Percentiles rank a stretch among this genome's conserved stretches.
These are phyloP conservation scores for Biscogniauxia sp. DNA, from an alignment of 2,329 filamentous ascomycete species.

Conservation along the genomic window DNA sequence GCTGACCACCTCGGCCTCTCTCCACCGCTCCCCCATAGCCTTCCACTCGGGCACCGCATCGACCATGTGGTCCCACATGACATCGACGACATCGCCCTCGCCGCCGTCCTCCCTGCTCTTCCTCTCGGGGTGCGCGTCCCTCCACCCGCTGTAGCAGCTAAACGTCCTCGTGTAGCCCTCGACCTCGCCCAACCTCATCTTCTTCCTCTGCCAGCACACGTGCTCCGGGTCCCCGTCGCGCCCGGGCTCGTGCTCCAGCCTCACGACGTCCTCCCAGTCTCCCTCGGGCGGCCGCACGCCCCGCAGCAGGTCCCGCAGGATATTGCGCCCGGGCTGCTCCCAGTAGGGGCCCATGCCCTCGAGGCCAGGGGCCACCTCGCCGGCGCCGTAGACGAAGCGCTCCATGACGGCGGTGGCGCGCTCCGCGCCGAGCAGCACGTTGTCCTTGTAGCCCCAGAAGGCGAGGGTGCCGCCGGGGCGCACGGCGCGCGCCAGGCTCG, in stretches of 20 bases:
- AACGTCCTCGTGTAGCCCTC: slow-evolving; percentile 63
- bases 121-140: slow-evolving; percentile 49
- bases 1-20: slow-evolving; percentile 51
- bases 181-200: slow-evolving; percentile 53
- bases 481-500: slow-evolving; percentile 52
- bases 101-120: slow-evolving; percentile 53
- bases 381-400: slow-evolving; percentile 52
- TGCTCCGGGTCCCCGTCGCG: slow-evolving; percentile 36
- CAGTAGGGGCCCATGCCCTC: slow-evolving; percentile 57
- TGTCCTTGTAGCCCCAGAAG: slow-evolving; percentile 67
- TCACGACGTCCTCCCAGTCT: slow-evolving; percentile 51
- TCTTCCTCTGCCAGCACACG: slow-evolving; percentile 51
- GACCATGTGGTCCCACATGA: slow-evolving; percentile 58
- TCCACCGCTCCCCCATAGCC: slow-evolving; percentile 47
- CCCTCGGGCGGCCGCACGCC: slow-evolving; percentile 48
- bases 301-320: slow-evolving; percentile 50
- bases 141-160: slow-evolving; percentile 59
- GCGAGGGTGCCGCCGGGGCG: slow-evolving; percentile 57
- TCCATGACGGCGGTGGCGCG: slow-evolving; percentile 52
- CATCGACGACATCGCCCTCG: slow-evolving; percentile 59
- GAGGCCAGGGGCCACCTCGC: slow-evolving; percentile 41
- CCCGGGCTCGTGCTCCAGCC: slow-evolving; percentile 58
- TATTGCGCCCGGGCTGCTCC: slow-evolving; percentile 58
- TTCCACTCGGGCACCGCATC: slow-evolving; percentile 53
- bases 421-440: slow-evolving; percentile 53